Conservation (phyloP, 345 rosid genomes). For the Hirschfeldia incana region DNA sequence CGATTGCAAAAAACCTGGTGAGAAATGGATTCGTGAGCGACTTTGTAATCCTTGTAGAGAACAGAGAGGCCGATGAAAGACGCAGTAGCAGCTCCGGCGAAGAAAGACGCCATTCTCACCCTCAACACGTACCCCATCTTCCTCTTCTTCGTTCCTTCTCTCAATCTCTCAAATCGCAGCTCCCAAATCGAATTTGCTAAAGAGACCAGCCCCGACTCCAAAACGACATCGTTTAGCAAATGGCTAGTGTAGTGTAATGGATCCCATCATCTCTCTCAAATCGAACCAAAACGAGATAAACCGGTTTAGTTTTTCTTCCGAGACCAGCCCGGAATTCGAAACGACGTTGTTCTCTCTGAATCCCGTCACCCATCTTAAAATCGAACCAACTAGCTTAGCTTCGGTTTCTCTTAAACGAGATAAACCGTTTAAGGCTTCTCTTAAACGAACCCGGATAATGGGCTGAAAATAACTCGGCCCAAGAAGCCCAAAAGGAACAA, state of each 20-base stretch:
- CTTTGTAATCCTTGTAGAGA: slow-evolving; percentile 82
- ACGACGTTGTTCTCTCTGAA: no score
- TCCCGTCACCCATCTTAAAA: no score
- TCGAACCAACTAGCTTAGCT: not conserved
- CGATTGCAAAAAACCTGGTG: slow-evolving; percentile 63
- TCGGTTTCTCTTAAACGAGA: not conserved
- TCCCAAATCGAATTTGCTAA: slow-evolving; percentile 1
- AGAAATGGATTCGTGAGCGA: slow-evolving; percentile 76
- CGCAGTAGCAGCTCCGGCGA: slow-evolving; percentile 86
- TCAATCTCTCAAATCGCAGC: slow-evolving; percentile 18
- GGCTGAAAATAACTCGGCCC: not conserved
- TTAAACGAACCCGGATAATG: not conserved
- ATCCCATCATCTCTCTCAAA: no score
- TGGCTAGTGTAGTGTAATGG: no score
- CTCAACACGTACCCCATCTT: slow-evolving; percentile 84
- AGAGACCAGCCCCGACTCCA: not conserved
- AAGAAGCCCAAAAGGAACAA: not conserved
- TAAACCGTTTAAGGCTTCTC: not conserved
- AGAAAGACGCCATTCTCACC: slow-evolving; percentile 93
- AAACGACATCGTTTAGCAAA: slow-evolving; percentile 15
- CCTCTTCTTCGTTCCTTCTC: slow-evolving; percentile 16
- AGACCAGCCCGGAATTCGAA: no score
- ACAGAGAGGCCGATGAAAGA: slow-evolving; percentile 70
- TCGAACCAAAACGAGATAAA: no score
- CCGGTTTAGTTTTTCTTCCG: no score